Base-by-base conservation (phyloP, 805 yeast species). In the Starmerella apicola region DNA sequence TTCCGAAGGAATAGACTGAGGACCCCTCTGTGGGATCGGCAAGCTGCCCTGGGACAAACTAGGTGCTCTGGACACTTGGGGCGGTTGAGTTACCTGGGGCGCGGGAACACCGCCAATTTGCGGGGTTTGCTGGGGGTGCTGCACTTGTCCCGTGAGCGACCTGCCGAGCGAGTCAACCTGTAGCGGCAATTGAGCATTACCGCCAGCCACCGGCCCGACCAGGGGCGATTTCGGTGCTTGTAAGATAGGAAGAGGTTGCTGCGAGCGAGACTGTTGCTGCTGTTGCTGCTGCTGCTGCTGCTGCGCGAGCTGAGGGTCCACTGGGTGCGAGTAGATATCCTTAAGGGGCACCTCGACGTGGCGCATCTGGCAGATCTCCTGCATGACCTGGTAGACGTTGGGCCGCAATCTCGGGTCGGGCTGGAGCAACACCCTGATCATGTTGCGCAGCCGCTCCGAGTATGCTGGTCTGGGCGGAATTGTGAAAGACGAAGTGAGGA, bases 331-430 rank as follows among this genome's bases (percentile, higher is more conserved):
- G 41, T 56, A 57, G 22, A 54, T 52, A 36, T 59, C 60, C 39
- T 36, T 42, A 23, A 73, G 61, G 2, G 80, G 78, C 16, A 68
- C 63, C 38, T 71, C 66, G 42, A 72, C 64, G 25, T 74, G 74
- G 37, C 74, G 60, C 57, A 85, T 64, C 33, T 73, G 61, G 56
- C 79, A 75, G 26, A 85, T 55, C 49, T 76, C 81, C 40, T 63
- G 58, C 42, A 78, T 54, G 1, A 88, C 79, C 60, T 86, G 96
- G 49, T 76, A 83, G 15, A 84, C 75, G 56, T 84, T 86, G 2
- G 97, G 97, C 53, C 98, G 70, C 49, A 71, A 65, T 12, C 72
- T 56, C 3, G 96, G 95, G 50, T 79, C 81, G 42, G 82, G 94
- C 46, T 81, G 83, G 29, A 88, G 65, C 77, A 84, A 72, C 22